Base-by-base conservation (phyloP, 768 basidiomycete species). In the Termitomyces sp. region DNA sequence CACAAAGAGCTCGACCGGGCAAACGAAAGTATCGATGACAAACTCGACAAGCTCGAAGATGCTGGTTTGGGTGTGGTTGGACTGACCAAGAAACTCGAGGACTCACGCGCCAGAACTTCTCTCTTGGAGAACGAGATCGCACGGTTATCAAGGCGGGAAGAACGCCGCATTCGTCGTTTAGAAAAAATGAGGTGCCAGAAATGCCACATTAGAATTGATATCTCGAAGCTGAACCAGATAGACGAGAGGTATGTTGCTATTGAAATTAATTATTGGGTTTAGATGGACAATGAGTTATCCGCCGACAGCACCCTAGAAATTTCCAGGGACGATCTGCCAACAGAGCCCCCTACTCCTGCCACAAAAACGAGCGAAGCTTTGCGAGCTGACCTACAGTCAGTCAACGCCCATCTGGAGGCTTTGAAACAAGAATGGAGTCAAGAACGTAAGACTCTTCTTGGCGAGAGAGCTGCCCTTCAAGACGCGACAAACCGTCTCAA, bases 1-100 rank as follows among this genome's bases (percentile, higher is more conserved):
- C 87, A 93, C 64, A 75, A 75, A 18, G 87, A 94, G 62, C 84
- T 94, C 28, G 87, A 88, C 60, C 77, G 68, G 2, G 92, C 92
- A 10, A 93, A 95, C 66, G 85, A 88, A 36, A 88, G 82, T 63
- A 90, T 95, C 54, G 94, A 95, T 63, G 87, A 92, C 66, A 94
- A 94, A 69, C 77, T 95, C 16, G 91, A 92, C 67, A 84, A 87
- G 52, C 84, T 95, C 3, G 89, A 91, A 65, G 86, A 92, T 56
- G 86, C 87, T 0, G 92, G 92, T 5, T 69, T 87, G 15, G 90
- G 84, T 29, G 86, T 86, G 42, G 83, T 93, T 46, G 83, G 81
- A 7, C 74, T 92, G 36, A 85, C 87, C 0, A 79, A 77, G 71
- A 85, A 82, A 54, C 80, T 93, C 3, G 87, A 86, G 57, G 88